A percentile compares a stretch with the other conserved stretches of the same genome.
Evolutionary conservation across 306 rosid genomes (phyloP).

Genomic region (Malus fusca): DNA sequence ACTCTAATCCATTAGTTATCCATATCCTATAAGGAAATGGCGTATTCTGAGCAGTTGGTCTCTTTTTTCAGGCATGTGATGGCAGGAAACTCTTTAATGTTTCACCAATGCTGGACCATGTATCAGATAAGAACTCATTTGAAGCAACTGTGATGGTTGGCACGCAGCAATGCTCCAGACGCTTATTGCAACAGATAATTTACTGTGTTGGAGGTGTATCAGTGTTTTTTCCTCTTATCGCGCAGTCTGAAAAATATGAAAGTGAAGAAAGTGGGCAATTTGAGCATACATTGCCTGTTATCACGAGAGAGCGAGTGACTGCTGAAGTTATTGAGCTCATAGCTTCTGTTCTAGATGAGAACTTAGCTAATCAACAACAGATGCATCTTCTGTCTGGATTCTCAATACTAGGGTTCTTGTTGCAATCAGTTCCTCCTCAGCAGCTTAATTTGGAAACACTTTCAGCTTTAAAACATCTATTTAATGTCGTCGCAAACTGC

Average conservation of each 20-base stretch:
- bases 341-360: conserved; percentile 88
- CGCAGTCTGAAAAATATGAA: conserved; percentile 59
- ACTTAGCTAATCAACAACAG: conserved; percentile 88
- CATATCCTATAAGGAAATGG: neutral
- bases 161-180: conserved; percentile 87
- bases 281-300: conserved; percentile 31
- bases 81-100: conserved; percentile 84
- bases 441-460: conserved; percentile 82
- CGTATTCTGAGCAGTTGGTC: conserved; percentile 14
- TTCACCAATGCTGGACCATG: conserved; percentile 59
- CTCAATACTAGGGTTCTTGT: conserved; percentile 84
- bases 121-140: conserved; percentile 60
- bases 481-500: conserved; percentile 64
- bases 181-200: conserved; percentile 83
- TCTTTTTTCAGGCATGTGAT: conserved; percentile 69
- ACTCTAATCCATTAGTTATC: neutral
- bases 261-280: conserved; percentile 40
- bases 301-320: conserved; percentile 47
- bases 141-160: conserved; percentile 81
- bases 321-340: conserved; percentile 85
- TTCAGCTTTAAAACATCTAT: conserved; percentile 78
- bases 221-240: conserved; percentile 86
- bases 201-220: conserved; percentile 98
- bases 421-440: conserved; percentile 78
- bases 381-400: conserved; percentile 97